Conservation (phyloP, 2,329 filamentous ascomycete species). For the Monilinia fructicola region DNA sequence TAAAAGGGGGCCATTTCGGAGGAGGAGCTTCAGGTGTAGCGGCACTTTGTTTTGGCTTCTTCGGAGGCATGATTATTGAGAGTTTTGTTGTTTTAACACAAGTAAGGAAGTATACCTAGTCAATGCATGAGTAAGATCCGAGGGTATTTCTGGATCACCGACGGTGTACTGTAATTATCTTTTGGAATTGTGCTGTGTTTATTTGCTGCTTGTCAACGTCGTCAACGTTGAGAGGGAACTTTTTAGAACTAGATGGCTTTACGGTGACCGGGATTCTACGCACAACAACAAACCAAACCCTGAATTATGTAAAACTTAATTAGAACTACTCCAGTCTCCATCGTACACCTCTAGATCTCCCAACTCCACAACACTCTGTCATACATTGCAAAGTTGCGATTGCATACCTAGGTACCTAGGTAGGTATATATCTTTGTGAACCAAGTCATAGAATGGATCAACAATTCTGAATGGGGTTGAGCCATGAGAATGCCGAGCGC, state of each 20-base stretch:
- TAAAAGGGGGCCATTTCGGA: constrained; percentile 62
- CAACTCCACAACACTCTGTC: neutral
- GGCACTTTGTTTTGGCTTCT: constrained; percentile 27
- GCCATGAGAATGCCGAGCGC: neutral
- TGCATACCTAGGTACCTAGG: too few relatives aligned
- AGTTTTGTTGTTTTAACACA: neutral
- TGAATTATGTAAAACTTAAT: neutral
- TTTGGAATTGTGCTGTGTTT: neutral
- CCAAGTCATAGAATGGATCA: accelerated
- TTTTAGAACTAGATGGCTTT: neutral
- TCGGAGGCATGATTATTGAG: constrained; percentile 25
- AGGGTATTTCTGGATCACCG: neutral
- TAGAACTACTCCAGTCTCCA: too few relatives aligned
- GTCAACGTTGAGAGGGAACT: neutral
- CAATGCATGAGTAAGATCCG: neutral
- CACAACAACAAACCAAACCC: neutral
- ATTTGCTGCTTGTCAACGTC: neutral
- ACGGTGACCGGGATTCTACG: constrained; percentile 12
- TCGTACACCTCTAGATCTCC: neutral
- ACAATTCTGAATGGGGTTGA: neutral
- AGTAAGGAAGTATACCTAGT: neutral
- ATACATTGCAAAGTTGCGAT: neutral
- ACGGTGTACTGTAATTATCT: neutral
- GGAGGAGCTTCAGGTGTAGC: constrained; percentile 23
- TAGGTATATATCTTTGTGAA: neutral